Evolutionary conservation across 163 green algal genomes (phyloP).

Genomic region (Chlorella variabilis): DNA sequence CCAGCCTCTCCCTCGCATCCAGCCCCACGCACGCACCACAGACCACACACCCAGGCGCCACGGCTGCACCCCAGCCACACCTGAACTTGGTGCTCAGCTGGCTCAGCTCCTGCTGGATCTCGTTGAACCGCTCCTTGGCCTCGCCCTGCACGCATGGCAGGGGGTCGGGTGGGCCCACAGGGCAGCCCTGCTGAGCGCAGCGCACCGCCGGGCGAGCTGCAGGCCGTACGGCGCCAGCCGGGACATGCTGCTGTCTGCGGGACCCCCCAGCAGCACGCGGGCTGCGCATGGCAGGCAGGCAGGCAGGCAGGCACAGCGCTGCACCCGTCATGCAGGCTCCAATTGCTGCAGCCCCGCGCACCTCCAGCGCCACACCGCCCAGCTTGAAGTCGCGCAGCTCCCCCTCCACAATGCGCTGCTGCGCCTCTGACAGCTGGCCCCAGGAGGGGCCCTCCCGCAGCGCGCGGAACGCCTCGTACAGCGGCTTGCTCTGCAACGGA

Average conservation of each 20-base stretch:
- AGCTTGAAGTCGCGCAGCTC: constrained; percentile 93
- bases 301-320: no score
- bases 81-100: constrained; percentile 90
- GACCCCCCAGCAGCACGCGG: no score
- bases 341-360: constrained; percentile 9
- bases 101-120: constrained; percentile 94
- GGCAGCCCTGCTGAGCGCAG: no score
- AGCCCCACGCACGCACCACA: neutral
- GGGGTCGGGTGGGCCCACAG: no score
- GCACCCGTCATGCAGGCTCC: no score
- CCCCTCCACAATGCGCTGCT: constrained; percentile 86
- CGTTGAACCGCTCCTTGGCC: constrained; percentile 92
- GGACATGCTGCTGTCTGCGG: no score
- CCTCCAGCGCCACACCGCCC: constrained; percentile 88
- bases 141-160: constrained; percentile 53
- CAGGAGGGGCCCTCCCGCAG: constrained; percentile 73
- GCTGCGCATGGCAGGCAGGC: no score
- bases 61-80: neutral
- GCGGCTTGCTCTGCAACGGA: constrained; percentile 57
- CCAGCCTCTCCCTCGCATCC: neutral
- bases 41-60: neutral
- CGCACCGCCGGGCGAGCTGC: no score
- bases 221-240: no score
- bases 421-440: constrained; percentile 76
- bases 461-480: constrained; percentile 88